phyloP scores from a whole-genome alignment of 441 rosid species.

The Euphorbia celastroides region DNA sequence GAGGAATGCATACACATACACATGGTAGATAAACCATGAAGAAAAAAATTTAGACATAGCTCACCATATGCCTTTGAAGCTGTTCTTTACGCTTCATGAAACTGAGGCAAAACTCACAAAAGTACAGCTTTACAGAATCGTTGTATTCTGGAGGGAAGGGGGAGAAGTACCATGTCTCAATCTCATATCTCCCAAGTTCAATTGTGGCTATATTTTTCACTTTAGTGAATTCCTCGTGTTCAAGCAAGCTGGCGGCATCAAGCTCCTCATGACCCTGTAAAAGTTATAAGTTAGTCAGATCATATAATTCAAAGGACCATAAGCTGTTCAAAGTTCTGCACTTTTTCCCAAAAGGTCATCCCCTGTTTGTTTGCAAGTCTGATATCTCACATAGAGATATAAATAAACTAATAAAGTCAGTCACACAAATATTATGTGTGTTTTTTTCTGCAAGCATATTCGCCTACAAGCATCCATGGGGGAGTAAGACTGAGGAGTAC shows the following conservation, averaged over 20 bases:
- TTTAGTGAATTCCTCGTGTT: constrained; percentile 98
- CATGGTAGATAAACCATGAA: constrained; percentile 7
- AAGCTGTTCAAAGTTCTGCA: background rate
- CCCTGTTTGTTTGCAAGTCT: background rate
- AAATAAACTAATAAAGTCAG: background rate
- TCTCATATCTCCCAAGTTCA: constrained; percentile 98
- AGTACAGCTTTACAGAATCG: constrained; percentile 89
- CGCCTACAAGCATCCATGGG: background rate
- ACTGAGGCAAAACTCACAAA: constrained; percentile 98
- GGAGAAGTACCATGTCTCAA: constrained; percentile 99
- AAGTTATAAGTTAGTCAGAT: constrained; percentile 10
- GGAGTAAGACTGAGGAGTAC: background rate
- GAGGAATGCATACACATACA: background rate
- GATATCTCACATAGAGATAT: background rate
- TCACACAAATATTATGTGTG: background rate
- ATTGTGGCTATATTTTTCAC: constrained; percentile 97
- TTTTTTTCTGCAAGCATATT: background rate
- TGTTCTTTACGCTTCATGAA: constrained; percentile 99
- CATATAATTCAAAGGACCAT: background rate
- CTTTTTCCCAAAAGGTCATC: background rate
- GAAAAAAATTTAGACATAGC: constrained; percentile 24
- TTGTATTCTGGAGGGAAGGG: constrained; percentile 98
- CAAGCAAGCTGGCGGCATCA: constrained; percentile 99
- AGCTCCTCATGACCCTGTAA: constrained; percentile 95
- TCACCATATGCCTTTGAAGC: constrained; percentile 99